Conservation (phyloP, 139 green algal species). For the Micromonas pusilla region DNA sequence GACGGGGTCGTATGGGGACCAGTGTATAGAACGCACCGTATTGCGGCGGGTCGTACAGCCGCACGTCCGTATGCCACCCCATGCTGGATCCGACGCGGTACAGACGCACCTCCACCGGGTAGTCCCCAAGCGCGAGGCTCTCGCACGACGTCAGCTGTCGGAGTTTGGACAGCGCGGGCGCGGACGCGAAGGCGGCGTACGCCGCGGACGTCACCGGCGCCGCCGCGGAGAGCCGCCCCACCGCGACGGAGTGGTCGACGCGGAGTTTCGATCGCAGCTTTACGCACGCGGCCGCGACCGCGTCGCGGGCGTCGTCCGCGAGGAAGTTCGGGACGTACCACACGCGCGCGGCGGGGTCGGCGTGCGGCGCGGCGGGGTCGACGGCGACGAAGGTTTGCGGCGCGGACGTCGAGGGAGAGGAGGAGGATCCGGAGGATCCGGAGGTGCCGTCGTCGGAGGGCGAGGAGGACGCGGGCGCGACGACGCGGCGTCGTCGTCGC, state of each 20-base stretch:
- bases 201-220: not conserved
- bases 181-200: not conserved
- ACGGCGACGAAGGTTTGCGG: too few species aligned
- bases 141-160: not conserved
- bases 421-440: not conserved
- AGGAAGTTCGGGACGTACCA: not conserved
- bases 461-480: not conserved
- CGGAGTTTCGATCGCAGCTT: not conserved
- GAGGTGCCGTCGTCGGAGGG: too few species aligned
- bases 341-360: not conserved
- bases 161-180: not conserved
- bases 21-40: too few species aligned
- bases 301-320: not conserved
- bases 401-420: not conserved
- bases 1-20: too few species aligned
- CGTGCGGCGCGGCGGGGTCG: not conserved
- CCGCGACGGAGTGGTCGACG: not conserved
- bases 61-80: not conserved
- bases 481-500: too few species aligned
- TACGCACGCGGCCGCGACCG: not conserved
- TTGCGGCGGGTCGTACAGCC: not conserved
- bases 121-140: not conserved
- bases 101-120: not conserved
- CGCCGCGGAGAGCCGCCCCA: not conserved
- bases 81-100: not conserved